Conservation (phyloP, 1,284 basidiomycete genomes). For the Anthracocystis setariae region DNA sequence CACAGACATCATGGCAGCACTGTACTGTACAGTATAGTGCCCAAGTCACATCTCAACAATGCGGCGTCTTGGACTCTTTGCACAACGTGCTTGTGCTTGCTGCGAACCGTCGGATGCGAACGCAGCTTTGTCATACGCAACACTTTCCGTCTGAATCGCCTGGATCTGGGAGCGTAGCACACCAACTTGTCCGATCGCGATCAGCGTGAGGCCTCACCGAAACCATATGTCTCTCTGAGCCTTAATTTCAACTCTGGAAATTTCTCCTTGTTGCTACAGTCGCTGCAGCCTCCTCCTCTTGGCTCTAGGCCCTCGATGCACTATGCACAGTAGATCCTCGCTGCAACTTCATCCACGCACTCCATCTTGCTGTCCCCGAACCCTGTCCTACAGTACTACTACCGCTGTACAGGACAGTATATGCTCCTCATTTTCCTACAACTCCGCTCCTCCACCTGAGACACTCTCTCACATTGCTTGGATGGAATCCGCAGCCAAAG, state of each 20-base stretch:
- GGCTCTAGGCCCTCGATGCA: neutral
- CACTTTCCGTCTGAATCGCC: neutral
- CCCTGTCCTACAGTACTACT: neutral
- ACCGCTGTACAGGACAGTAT: too few species aligned
- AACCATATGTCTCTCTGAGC: slow-evolving; percentile 43
- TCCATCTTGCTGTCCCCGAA: neutral
- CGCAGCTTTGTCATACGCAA: neutral
- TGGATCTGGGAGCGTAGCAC: neutral
- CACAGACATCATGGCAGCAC: too few species aligned
- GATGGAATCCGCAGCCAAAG: too few species aligned
- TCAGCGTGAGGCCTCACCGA: slow-evolving; percentile 11
- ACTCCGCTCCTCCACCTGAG: neutral
- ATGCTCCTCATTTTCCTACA: too few species aligned
- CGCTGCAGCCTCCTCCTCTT: too few species aligned
- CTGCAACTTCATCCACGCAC: neutral
- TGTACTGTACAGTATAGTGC: too few species aligned
- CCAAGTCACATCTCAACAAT: too few species aligned
- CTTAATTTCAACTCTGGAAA: slow-evolving; percentile 10
- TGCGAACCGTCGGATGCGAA: too few species aligned
- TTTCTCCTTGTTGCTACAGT: neutral
- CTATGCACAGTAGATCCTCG: slow-evolving; percentile 1
- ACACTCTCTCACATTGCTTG: neutral
- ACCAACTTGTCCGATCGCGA: slow-evolving; percentile 1
- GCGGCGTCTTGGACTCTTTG: too few species aligned
- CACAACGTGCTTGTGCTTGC: too few species aligned